These are phyloP conservation scores for Rachicladosporium sp. DNA, from an alignment of 2,329 filamentous ascomycete genomes.

Conservation along the genomic window DNA sequence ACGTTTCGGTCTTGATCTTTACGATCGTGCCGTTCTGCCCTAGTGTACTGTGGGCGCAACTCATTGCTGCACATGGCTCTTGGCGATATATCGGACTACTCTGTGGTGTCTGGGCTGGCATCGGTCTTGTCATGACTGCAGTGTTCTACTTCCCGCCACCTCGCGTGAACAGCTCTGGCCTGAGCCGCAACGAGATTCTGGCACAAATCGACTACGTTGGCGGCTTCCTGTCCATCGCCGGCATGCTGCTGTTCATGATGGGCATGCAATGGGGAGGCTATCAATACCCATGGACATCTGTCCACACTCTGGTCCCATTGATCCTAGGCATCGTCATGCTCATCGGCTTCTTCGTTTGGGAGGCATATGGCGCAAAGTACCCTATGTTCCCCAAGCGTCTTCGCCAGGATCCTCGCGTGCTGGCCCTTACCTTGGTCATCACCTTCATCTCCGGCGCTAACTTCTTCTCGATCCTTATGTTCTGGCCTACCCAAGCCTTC, in stretches of 20 bases:
- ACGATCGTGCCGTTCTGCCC: conserved; percentile 53
- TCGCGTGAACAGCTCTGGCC: conserved; percentile 22
- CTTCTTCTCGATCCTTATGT: conserved; percentile 34
- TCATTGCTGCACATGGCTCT: conserved; percentile 36
- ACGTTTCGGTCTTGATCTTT: conserved; percentile 48
- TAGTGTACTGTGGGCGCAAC: conserved; percentile 49
- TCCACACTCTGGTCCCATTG: conserved; percentile 23
- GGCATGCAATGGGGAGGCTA: conserved; percentile 23
- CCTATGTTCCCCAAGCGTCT: conserved; percentile 24
- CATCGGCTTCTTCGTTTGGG: conserved; percentile 23
- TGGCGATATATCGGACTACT: conserved; percentile 47
- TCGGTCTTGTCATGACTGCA: conserved; percentile 39
- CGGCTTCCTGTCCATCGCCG: conserved; percentile 38
- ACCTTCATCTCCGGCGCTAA: conserved; percentile 28
- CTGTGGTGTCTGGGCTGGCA: conserved; percentile 37
- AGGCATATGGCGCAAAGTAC: conserved; percentile 17
- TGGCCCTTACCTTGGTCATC: conserved; percentile 26
- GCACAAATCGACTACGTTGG: conserved; percentile 40
- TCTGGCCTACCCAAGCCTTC: conserved; percentile 46
- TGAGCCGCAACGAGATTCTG: conserved; percentile 31
- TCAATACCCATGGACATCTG: conserved; percentile 21
- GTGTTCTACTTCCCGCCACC: conserved; percentile 44
- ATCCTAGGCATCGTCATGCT: conserved; percentile 21
- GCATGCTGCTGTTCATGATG: conserved; percentile 40
- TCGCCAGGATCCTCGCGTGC: conserved; percentile 23